Conservation (phyloP, 2,329 filamentous ascomycete species). For the Pestalotiopsis sp. region DNA sequence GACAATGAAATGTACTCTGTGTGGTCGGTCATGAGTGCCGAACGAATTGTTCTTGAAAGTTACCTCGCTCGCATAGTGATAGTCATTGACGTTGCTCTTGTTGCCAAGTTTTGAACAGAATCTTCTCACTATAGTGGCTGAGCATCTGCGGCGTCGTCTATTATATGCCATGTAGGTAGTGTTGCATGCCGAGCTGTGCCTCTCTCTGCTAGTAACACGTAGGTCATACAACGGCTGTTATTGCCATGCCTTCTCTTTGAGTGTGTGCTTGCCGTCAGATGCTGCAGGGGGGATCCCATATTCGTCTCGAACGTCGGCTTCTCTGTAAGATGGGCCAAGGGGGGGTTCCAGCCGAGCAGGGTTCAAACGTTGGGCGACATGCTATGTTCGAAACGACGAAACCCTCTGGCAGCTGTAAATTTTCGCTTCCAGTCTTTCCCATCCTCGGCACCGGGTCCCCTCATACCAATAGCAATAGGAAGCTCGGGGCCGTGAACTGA, state of each 20-base stretch:
- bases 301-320: background rate
- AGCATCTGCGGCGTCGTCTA: background rate
- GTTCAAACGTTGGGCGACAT: background rate
- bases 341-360: background rate
- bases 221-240: background rate
- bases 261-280: background rate
- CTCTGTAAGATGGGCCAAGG: background rate
- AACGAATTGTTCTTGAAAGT: background rate
- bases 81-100: too few relatives aligned
- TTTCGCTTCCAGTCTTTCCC: background rate
- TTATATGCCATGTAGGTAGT: background rate
- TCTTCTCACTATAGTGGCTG: background rate
- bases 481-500: too few relatives aligned
- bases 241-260: background rate
- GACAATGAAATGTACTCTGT: too few relatives aligned
- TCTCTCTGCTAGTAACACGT: background rate
- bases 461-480: too few relatives aligned
- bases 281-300: background rate
- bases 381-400: background rate
- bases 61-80: background rate
- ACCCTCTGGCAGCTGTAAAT: background rate
- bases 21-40: too few relatives aligned
- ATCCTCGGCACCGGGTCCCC: background rate
- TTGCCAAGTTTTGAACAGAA: too few relatives aligned
- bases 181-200: background rate